Evolutionary conservation across 1,139 yeast genomes (phyloP).

Genomic region (Candida labiduridarum): DNA sequence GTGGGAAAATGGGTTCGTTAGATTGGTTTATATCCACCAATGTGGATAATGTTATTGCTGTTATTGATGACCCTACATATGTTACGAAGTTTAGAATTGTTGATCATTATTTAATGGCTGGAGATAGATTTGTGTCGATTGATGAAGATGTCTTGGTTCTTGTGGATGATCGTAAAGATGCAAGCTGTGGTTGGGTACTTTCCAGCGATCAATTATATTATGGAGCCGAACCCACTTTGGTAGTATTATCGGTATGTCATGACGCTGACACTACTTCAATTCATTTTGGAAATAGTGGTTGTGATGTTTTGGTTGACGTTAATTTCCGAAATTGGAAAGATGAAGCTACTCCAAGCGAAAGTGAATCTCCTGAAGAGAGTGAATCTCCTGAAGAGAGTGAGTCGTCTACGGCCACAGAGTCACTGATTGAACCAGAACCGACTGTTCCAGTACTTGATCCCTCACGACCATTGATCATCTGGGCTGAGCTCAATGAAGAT

Average conservation of each 20-base stretch:
- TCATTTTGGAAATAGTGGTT: neutral
- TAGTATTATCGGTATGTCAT: neutral
- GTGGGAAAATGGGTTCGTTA: neutral
- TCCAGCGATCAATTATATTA: neutral
- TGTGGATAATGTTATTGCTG: neutral
- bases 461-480: neutral
- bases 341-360: neutral
- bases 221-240: neutral
- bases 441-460: neutral
- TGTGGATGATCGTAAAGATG: neutral
- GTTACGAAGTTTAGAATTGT: neutral
- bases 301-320: neutral
- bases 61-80: neutral
- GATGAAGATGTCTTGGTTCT: neutral
- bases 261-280: neutral
- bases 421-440: neutral
- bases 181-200: neutral
- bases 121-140: neutral
- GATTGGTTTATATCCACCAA: neutral
- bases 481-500: neutral
- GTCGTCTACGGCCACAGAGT: too few relatives aligned
- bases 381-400: too few relatives aligned
- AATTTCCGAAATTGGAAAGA: neutral
- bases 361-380: too few relatives aligned
- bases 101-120: neutral